These are phyloP conservation scores for Alternaria gaisen DNA, from an alignment of 2,329 filamentous ascomycete genomes.

Conservation along the genomic window DNA sequence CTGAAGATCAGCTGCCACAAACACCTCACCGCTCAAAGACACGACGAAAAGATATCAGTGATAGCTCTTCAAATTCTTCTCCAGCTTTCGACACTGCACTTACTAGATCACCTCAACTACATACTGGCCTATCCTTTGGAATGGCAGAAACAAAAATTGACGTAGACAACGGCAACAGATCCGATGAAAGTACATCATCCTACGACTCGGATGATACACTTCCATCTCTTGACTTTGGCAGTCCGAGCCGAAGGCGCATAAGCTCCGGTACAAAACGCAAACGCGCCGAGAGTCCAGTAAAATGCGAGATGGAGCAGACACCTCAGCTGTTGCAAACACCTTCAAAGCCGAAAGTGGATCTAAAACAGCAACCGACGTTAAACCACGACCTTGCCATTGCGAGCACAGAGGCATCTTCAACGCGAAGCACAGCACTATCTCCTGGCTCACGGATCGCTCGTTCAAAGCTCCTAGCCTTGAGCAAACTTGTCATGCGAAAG, in stretches of 20 bases:
- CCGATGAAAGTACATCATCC: neutral
- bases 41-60: neutral
- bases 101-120: conserved; percentile 20
- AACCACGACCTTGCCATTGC: neutral
- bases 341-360: neutral
- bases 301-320: neutral
- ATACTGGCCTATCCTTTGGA: conserved; percentile 31
- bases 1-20: neutral
- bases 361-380: conserved; percentile 1
- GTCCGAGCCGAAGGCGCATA: conserved; percentile 6
- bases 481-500: conserved; percentile 34
- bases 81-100: conserved; percentile 33
- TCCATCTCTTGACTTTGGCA: conserved; percentile 30
- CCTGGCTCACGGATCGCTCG: conserved; percentile 13
- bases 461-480: conserved; percentile 44
- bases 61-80: conserved; percentile 29
- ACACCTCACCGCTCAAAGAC: conserved; percentile 6
- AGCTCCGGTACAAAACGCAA: conserved; percentile 39
- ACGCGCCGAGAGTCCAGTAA: conserved; percentile 26
- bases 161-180: neutral
- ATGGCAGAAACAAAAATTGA: conserved; percentile 36
- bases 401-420: neutral
- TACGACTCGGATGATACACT: conserved; percentile 25
- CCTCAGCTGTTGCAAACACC: neutral
- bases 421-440: neutral